A percentile compares a stretch with the other conserved stretches of the same genome.
Evolutionary conservation across 768 basidiomycete genomes (phyloP).

Genomic region (Lactarius pseudohatsudake): DNA sequence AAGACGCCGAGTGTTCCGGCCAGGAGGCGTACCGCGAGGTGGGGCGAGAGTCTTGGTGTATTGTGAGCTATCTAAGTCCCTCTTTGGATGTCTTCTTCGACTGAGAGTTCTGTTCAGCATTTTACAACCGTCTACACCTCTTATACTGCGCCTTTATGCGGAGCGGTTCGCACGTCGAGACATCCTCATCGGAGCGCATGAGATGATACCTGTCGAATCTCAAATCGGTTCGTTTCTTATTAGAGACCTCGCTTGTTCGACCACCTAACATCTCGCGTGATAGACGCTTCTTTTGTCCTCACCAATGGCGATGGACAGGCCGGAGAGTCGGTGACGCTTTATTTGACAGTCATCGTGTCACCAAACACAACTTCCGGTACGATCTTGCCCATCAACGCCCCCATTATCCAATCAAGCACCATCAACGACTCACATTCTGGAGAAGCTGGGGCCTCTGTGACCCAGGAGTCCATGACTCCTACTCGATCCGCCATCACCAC

Average conservation of each 20-base stretch:
- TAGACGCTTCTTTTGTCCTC: not conserved
- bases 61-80: too few relatives aligned
- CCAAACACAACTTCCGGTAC: not conserved
- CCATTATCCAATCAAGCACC: too few relatives aligned
- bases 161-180: not conserved
- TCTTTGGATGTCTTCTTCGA: too few relatives aligned
- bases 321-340: not conserved
- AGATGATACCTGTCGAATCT: not conserved
- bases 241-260: not conserved
- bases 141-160: not conserved
- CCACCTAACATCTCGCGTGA: not conserved
- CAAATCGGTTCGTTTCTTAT: not conserved
- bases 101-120: too few relatives aligned
- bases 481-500: not conserved
- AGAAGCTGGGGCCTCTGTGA: not conserved
- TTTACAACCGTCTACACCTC: not conserved
- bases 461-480: not conserved
- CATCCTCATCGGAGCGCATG: not conserved
- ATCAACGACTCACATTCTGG: not conserved
- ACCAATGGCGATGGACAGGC: not conserved
- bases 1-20: too few relatives aligned
- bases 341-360: not conserved
- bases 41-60: too few relatives aligned
- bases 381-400: not conserved
- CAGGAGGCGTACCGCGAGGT: too few relatives aligned